Evolutionary conservation across 208 protist genomes (phyloP).

Genomic region (Kentomonas sorsogonicus): DNA sequence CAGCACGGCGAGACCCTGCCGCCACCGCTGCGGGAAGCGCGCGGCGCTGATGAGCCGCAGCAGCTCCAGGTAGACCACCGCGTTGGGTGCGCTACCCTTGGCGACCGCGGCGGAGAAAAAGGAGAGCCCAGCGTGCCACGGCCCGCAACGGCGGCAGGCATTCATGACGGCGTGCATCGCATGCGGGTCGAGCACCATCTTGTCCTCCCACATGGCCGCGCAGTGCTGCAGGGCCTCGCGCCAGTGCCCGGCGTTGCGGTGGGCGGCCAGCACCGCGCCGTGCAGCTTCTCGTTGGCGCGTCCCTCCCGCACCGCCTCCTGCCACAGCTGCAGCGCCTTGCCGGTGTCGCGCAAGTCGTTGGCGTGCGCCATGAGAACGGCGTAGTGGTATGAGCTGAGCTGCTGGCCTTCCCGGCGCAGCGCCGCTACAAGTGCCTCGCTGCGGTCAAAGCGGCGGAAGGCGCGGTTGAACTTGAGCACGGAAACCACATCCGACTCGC

Average conservation of each 20-base stretch:
- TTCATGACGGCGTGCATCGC: conserved; percentile 79
- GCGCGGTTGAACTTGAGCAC: conserved; percentile 59
- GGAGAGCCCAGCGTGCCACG: conserved; percentile 45
- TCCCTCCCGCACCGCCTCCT: conserved; percentile 47
- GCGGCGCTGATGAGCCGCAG: conserved; percentile 56
- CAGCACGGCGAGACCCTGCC: conserved; percentile 51
- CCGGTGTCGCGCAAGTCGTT: conserved; percentile 62
- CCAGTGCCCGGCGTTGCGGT: conserved; percentile 65
- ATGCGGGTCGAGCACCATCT: conserved; percentile 50
- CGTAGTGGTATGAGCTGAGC: conserved; percentile 68
- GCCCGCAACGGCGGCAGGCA: conserved; percentile 52
- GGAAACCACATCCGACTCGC: conserved; percentile 32
- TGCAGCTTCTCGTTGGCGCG: conserved; percentile 57
- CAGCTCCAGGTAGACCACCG: conserved; percentile 79
- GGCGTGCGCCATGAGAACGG: conserved; percentile 77
- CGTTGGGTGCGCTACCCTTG: conserved; percentile 45
- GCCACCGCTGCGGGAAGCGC: conserved; percentile 30
- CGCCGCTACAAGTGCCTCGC: conserved; percentile 43
- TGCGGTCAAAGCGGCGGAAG: conserved; percentile 71
- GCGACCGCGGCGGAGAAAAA: conserved; percentile 57
- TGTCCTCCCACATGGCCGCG: conserved; percentile 62
- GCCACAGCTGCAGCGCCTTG: conserved; percentile 62
- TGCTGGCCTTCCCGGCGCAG: conserved; percentile 28
- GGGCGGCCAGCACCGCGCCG: conserved; percentile 63
- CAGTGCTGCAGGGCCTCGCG: conserved; percentile 55